Base-by-base conservation (phyloP, 2,329 filamentous ascomycete species). In the Tolypocladium paradoxum region DNA sequence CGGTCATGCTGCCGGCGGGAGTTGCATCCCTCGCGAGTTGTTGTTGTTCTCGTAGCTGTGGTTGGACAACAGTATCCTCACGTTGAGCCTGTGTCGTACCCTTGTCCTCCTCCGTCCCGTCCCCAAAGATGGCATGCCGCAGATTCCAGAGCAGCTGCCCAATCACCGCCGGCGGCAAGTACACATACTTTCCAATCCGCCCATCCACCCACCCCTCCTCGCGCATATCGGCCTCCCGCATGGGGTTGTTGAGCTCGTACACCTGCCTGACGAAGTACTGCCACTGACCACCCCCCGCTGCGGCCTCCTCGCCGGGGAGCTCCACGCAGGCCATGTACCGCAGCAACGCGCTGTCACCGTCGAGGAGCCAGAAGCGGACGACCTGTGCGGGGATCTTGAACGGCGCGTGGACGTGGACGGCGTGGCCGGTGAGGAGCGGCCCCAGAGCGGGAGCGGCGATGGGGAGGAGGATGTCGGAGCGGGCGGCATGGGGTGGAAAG, bases 351-450 rank as follows among this genome's bases (percentile, higher is more conserved):
- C 67, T 16, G 71, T 79, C 72, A 57, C 67, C 18, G 70, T 79
- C 72, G 57, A 83, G 82, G 18, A 86, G 70, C 83, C 83, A 87
- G 59, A 84, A 73, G n/a, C 83, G 79, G 20, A 66, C 70, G 6
- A 84, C 78, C 18, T 74, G 70, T 3, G 69, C 62, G 2, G 81
- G 79, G 24, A 86, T 74, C 49, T 72, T 75, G 68, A 79, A 84
- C 18, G 69, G 66, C 45, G 82, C 73, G 54, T 79, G 77, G 51
- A 85, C 73, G 60, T 83, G 75, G 52, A 80, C 71, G 52, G 77
- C 76, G 3, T 65, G 68, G 2, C 80, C 75, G 11, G 70, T 64
- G 11, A 76, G 58, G 35, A 86, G 77, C 14, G 72, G 64, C 7
- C 68, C 61, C n/a, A 82, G 71, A 2, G 75, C 70, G 8, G 74